Evolutionary conservation across 2,329 filamentous ascomycete genomes (phyloP).

Genomic region (Calonectria montana): DNA sequence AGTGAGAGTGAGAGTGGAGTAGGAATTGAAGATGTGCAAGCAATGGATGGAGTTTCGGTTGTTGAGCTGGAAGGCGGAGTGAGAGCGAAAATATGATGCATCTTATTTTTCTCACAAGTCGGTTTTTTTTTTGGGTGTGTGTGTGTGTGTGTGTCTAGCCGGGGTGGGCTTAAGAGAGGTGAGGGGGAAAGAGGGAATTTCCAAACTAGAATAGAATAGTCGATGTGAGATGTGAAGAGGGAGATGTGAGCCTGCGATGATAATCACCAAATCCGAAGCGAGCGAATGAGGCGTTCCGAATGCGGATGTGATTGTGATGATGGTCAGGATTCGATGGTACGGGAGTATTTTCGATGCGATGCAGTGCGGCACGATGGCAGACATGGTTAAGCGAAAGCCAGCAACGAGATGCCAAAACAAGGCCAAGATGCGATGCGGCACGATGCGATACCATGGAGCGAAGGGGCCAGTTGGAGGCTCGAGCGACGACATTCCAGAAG

Average conservation of each 20-base stretch:
- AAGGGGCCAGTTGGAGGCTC: constrained; percentile 1
- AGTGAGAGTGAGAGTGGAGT: constrained; percentile 1
- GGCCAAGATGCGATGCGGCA: neutral
- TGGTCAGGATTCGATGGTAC: neutral
- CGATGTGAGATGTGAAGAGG: constrained; percentile 1
- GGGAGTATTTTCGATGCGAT: neutral
- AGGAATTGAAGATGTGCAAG: constrained; percentile 2
- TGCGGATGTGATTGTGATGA: neutral
- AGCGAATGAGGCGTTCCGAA: neutral
- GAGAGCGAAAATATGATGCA: neutral
- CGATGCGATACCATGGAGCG: neutral
- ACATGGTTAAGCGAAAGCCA: neutral
- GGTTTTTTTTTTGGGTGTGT: neutral
- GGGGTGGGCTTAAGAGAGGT: neutral
- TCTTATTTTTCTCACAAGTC: constrained; percentile 1
- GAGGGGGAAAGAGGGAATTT: constrained; percentile 4
- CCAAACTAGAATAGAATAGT: neutral
- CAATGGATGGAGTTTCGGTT: constrained; percentile 8
- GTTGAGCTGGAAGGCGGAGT: constrained; percentile 1
- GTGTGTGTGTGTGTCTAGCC: neutral
- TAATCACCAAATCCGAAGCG: neutral
- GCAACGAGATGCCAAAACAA: neutral
- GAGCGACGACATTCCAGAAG: constrained; percentile 11
- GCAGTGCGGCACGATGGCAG: neutral
- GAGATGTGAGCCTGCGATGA: neutral